phyloP scores from a whole-genome alignment of 2,329 filamentous ascomycete species.

The Aspergillus sp. region DNA sequence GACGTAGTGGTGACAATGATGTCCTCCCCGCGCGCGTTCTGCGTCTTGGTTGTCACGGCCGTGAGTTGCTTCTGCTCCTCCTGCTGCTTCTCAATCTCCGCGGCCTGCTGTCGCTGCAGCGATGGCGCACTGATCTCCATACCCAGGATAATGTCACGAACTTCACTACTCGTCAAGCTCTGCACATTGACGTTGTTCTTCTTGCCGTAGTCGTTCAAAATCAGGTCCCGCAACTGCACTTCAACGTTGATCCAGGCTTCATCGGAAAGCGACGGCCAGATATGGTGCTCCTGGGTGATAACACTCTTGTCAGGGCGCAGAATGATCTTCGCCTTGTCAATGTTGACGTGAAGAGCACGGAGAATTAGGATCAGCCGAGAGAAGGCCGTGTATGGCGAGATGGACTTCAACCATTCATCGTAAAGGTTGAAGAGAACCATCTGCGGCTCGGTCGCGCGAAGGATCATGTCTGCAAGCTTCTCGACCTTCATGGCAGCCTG shows the following conservation, averaged over 20 bases:
- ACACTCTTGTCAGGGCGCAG: conserved; percentile 94
- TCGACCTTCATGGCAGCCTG: conserved; percentile 99
- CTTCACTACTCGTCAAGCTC: conserved; percentile 91
- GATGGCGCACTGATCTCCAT: conserved; percentile 99
- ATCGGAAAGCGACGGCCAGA: conserved; percentile 89
- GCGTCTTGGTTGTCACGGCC: conserved; percentile 94
- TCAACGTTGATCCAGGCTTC: conserved; percentile 99
- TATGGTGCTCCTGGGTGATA: conserved; percentile 97
- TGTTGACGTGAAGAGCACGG: conserved; percentile 91
- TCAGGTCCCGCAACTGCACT: conserved; percentile 87
- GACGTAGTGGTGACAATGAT: conserved; percentile 98
- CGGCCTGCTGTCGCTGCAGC: conserved; percentile 95
- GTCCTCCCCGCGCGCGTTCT: conserved; percentile 93
- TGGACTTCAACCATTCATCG: conserved; percentile 97
- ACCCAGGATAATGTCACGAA: conserved; percentile 94
- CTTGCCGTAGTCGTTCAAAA: conserved; percentile 97
- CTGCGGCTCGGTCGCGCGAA: conserved; percentile 95
- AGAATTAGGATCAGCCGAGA: conserved; percentile 89
- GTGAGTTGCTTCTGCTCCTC: conserved; percentile 94
- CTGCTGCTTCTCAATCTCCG: conserved; percentile 98
- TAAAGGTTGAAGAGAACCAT: conserved; percentile 99
- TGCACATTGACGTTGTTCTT: conserved; percentile 99
- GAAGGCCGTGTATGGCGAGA: conserved; percentile 97
- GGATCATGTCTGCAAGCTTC: conserved; percentile 97
- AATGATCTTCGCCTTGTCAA: conserved; percentile 95